Conservation (phyloP, 1,139 yeast genomes). For the Pichia terricola region DNA sequence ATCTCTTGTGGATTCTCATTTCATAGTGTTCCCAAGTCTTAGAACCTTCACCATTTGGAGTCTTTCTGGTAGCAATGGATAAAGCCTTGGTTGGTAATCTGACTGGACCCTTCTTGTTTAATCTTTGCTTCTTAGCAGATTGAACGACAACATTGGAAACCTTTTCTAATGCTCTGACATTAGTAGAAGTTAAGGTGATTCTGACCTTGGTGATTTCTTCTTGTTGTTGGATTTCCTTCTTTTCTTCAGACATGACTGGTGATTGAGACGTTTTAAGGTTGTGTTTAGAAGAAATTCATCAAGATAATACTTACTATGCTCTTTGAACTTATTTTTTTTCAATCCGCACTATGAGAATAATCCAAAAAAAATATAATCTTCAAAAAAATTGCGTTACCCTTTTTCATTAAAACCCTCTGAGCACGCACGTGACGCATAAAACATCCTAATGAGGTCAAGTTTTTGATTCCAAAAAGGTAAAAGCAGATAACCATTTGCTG, state of each 20-base stretch:
- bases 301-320: too few species aligned
- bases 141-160: slow-evolving; percentile 80
- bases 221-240: slow-evolving; percentile 69
- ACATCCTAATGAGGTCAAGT: too few species aligned
- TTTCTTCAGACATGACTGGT: slow-evolving; percentile 60
- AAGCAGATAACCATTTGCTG: too few species aligned
- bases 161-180: slow-evolving; percentile 97
- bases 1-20: slow-evolving; percentile 99
- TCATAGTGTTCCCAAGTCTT: slow-evolving; percentile 99
- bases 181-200: slow-evolving; percentile 98
- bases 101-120: slow-evolving; percentile 96
- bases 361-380: too few species aligned
- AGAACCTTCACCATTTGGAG: slow-evolving; percentile 99
- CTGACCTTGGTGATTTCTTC: slow-evolving; percentile 94
- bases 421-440: neutral
- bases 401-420: neutral
- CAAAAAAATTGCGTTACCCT: neutral
- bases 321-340: neutral
- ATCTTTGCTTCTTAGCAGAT: slow-evolving; percentile 76
- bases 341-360: neutral
- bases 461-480: too few species aligned
- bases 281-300: neutral
- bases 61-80: slow-evolving; percentile 98
- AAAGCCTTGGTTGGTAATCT: slow-evolving; percentile 99
- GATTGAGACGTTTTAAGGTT: slow-evolving; percentile 24